These are phyloP conservation scores for Fraxinus americana DNA, from an alignment of 257 asterid genomes.

Conservation along the genomic window DNA sequence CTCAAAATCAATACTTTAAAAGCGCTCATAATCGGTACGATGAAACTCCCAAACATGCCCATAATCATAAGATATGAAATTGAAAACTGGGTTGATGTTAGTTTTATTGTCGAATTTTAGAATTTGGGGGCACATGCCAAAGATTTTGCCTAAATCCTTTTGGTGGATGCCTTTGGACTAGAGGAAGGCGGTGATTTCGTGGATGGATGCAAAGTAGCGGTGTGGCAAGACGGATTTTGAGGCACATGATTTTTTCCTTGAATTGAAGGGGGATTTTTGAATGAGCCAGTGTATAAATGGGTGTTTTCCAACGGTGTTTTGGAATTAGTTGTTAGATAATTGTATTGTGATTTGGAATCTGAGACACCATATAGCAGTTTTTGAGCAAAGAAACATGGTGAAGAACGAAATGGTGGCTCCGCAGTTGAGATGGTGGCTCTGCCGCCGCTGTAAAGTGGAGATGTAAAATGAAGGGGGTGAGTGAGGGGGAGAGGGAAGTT, in stretches of 20 bases:
- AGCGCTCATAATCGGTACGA: too few relatives aligned
- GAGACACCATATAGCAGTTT: slow-evolving; percentile 30
- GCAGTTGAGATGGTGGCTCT: slow-evolving; percentile 40
- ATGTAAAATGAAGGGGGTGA: neutral
- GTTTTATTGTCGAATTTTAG: too few relatives aligned
- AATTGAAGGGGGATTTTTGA: neutral
- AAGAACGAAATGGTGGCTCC: slow-evolving; percentile 48
- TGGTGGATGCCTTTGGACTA: too few relatives aligned
- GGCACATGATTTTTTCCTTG: too few relatives aligned
- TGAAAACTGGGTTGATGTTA: neutral
- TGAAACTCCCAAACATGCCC: too few relatives aligned
- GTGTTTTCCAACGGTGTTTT: slow-evolving; percentile 60
- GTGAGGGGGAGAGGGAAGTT: neutral
- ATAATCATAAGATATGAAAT: slow-evolving; percentile 64
- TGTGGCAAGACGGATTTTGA: too few relatives aligned
- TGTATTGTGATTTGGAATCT: slow-evolving; percentile 21
- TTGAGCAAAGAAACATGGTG: slow-evolving; percentile 47
- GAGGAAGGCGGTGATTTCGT: too few relatives aligned
- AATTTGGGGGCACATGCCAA: too few relatives aligned
- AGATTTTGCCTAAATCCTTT: too few relatives aligned
- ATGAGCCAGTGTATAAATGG: slow-evolving; percentile 67
- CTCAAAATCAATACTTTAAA: neutral
- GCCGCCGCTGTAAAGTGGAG: slow-evolving; percentile 20
- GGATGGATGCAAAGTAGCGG: too few relatives aligned
- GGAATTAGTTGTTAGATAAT: slow-evolving; percentile 45